These are phyloP conservation scores for Saccharomyces paradoxus DNA, from an alignment of 805 yeast species.

Conservation along the genomic window DNA sequence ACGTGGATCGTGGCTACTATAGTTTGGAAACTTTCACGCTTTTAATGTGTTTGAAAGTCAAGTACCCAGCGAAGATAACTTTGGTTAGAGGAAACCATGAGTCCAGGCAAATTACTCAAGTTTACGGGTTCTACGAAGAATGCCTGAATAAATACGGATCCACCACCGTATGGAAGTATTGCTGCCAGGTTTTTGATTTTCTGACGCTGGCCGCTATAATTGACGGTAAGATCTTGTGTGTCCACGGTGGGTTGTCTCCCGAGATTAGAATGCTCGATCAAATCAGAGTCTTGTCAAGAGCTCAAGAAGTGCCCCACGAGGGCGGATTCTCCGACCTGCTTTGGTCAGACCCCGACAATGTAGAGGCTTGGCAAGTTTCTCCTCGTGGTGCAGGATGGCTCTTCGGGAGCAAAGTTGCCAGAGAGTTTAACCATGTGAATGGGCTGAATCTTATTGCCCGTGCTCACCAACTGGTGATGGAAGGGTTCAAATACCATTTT, in stretches of 20 bases:
- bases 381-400: constrained; percentile 99
- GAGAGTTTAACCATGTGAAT: constrained; percentile 94
- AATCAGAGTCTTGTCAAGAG: constrained; percentile 85
- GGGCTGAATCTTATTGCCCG: constrained; percentile 83
- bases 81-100: constrained; percentile 97
- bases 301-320: constrained; percentile 98
- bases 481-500: constrained; percentile 93
- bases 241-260: constrained; percentile 95
- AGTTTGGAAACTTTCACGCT: constrained; percentile 89
- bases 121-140: constrained; percentile 95
- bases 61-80: constrained; percentile 76
- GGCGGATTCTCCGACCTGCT: constrained; percentile 97
- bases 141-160: constrained; percentile 89
- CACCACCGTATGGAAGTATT: constrained; percentile 91
- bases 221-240: constrained; percentile 90
- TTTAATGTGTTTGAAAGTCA: constrained; percentile 86
- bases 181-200: constrained; percentile 94
- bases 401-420: constrained; percentile 86
- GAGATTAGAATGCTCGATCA: constrained; percentile 97
- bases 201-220: constrained; percentile 90
- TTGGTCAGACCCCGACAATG: constrained; percentile 98
- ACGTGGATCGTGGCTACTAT: constrained; percentile 96
- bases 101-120: constrained; percentile 95
- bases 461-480: constrained; percentile 98
- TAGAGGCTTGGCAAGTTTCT: constrained; percentile 95